These are phyloP conservation scores for Mollisia scopiformis DNA, from an alignment of 2,329 filamentous ascomycete species.

Conservation along the genomic window DNA sequence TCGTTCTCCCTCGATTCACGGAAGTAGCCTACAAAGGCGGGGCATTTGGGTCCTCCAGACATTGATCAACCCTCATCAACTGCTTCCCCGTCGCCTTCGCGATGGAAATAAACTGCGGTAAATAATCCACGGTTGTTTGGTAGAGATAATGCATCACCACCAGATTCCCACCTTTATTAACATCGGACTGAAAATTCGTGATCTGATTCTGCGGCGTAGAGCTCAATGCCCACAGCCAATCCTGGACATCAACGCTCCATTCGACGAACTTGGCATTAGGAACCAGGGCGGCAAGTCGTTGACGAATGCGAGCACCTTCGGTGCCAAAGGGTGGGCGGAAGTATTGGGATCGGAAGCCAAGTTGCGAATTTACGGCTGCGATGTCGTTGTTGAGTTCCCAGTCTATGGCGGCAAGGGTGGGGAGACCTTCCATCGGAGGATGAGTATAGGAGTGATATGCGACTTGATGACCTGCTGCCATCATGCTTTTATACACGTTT, in stretches of 20 bases:
- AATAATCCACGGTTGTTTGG: slow-evolving; percentile 63
- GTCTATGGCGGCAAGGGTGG: slow-evolving; percentile 56
- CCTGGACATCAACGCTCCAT: slow-evolving; percentile 73
- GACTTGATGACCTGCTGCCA: slow-evolving; percentile 65
- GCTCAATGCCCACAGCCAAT: slow-evolving; percentile 68
- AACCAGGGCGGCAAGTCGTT: slow-evolving; percentile 57
- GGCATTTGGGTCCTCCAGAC: slow-evolving; percentile 63
- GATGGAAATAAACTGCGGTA: slow-evolving; percentile 65
- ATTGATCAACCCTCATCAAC: slow-evolving; percentile 69
- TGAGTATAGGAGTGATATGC: slow-evolving; percentile 71
- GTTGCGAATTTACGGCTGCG: slow-evolving; percentile 44
- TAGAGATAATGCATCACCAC: slow-evolving; percentile 74
- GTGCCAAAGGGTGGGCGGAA: slow-evolving; percentile 73
- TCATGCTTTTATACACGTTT: slow-evolving; percentile 63
- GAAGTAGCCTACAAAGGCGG: slow-evolving; percentile 42
- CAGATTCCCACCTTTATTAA: slow-evolving; percentile 63
- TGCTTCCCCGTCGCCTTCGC: slow-evolving; percentile 66
- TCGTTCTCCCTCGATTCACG: not conserved
- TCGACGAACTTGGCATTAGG: slow-evolving; percentile 62
- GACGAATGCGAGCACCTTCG: slow-evolving; percentile 67
- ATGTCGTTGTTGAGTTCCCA: slow-evolving; percentile 65
- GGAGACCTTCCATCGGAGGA: slow-evolving; percentile 65
- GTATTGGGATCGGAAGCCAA: slow-evolving; percentile 51
- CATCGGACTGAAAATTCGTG: slow-evolving; percentile 65
- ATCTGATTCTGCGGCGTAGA: slow-evolving; percentile 68